Base-by-base conservation (phyloP, 106 monocot genomes). In the Cymbidium sinense region DNA sequence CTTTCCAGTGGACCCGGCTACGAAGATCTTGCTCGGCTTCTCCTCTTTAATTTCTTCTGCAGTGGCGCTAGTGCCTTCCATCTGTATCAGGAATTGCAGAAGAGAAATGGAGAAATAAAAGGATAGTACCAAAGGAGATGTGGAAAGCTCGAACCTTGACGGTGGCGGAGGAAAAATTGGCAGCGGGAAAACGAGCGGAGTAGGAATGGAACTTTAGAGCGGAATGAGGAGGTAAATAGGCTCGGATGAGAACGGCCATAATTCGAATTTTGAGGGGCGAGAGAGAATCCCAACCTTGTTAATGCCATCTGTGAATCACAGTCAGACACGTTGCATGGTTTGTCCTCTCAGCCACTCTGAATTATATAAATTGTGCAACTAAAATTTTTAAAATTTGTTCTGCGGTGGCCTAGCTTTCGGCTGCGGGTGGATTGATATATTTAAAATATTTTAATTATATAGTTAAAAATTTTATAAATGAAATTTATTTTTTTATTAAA, bases 1-100 rank as follows among this genome's bases (percentile, higher is more conserved):
- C 43, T 84, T 79, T 0, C 93, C 93, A 5, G 85, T 91, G 12
- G 93, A 90, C 6, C 93, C 93, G 3, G 93, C 88, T 4, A 94
- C 88, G 75, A 94, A 94, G 18, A 89, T 54, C 79, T 84, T 88
- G 70, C 75, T 84, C 74, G 61, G 81, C 54, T 35, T 74, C 39
- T 61, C 36, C 19, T 37, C 27, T 29, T 78, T 62, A 27, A 12
- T 34, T 34, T 15, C 21, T 8, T 34, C 72, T 19, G 7, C 28
- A 30, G 43, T 47, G 4, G 41, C 29, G 37, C 69, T 70, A 18
- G 28, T 51, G 12, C 30, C 65, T 23, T 67, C 83, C 33, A 35
- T 75, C 76, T 70, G 44, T 15, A 47, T n/a, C 47, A 13, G 62
- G 36, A 62, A 23, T 62, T 18, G 18, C 3, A 77, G 34, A 4